A percentile compares a stretch with the other conserved stretches of the same genome.
These are phyloP conservation scores for Purpureocillium lavendulum DNA, from an alignment of 2,329 filamentous ascomycete genomes.

Conservation along the genomic window DNA sequence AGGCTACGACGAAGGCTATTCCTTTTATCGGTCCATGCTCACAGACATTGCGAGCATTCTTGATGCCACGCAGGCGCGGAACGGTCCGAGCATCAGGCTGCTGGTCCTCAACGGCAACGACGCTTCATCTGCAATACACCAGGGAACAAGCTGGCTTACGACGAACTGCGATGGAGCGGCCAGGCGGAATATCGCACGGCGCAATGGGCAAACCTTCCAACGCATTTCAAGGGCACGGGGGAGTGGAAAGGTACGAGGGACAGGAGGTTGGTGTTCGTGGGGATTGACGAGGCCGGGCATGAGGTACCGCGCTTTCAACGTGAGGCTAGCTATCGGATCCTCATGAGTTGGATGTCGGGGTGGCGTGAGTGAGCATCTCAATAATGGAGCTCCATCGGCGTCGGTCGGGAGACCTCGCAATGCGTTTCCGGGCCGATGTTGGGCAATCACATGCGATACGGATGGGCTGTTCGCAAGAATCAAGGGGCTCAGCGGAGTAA, in stretches of 20 bases:
- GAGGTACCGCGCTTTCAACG: constrained; percentile 7
- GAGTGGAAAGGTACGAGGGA: constrained; percentile 10
- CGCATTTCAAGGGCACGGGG: constrained; percentile 5
- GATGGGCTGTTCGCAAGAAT: too few species aligned
- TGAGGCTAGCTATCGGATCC: constrained; percentile 7
- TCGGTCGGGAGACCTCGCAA: too few species aligned
- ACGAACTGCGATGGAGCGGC: constrained; percentile 32
- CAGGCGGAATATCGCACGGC: constrained; percentile 30
- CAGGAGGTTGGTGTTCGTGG: constrained; percentile 13
- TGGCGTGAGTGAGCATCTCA: too few species aligned
- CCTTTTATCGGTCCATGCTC: constrained; percentile 4
- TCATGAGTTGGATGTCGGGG: constrained; percentile 10
- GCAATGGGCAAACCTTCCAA: constrained; percentile 9
- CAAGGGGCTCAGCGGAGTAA: too few species aligned
- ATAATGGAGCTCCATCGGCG: too few species aligned
- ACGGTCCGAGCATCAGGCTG: constrained; percentile 8
- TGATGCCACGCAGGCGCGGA: constrained; percentile 7
- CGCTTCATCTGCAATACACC: constrained; percentile 12
- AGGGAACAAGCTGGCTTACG: constrained; percentile 25
- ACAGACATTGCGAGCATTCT: constrained; percentile 7
- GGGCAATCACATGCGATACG: too few species aligned
- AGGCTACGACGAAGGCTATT: constrained; percentile 3
- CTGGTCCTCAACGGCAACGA: constrained; percentile 16
- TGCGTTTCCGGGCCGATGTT: too few species aligned
- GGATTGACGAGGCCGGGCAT: constrained; percentile 11